phyloP scores from a whole-genome alignment of 345 rosid species.

The Acer yangbiense region DNA sequence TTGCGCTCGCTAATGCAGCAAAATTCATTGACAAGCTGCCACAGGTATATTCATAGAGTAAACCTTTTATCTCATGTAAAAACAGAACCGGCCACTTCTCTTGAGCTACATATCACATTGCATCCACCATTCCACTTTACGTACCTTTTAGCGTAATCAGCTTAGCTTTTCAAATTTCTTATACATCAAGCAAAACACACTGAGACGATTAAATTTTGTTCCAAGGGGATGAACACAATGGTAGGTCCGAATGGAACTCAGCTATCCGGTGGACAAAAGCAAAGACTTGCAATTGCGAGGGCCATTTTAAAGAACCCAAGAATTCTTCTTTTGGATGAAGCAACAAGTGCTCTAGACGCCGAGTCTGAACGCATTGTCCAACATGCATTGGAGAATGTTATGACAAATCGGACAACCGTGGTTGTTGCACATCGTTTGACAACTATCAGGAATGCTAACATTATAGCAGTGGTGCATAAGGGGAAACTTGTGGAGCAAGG shows the following conservation, averaged over 20 bases:
- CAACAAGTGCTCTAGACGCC: constrained; percentile 80
- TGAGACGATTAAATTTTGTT: neutral
- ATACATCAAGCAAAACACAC: neutral
- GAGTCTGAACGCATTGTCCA: constrained; percentile 86
- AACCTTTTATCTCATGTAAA: neutral
- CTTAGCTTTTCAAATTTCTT: no score
- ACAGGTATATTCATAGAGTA: constrained; percentile 30
- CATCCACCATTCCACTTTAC: neutral
- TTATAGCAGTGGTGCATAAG: constrained; percentile 70
- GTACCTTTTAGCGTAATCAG: neutral
- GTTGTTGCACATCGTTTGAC: constrained; percentile 88
- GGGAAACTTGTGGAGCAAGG: constrained; percentile 88
- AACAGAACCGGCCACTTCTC: no score
- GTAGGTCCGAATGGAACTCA: constrained; percentile 90
- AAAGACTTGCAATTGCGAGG: constrained; percentile 70
- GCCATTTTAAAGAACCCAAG: constrained; percentile 85
- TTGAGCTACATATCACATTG: neutral
- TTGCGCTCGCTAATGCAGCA: constrained; percentile 63
- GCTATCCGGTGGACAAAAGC: constrained; percentile 71
- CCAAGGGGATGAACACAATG: constrained; percentile 79
- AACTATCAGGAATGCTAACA: constrained; percentile 69
- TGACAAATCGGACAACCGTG: constrained; percentile 71
- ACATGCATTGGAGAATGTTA: constrained; percentile 67
- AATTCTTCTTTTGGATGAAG: constrained; percentile 88
- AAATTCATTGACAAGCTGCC: constrained; percentile 66